Conservation (phyloP, 2,329 filamentous ascomycete genomes). For the Aspergillus pseudoviridinutans region DNA sequence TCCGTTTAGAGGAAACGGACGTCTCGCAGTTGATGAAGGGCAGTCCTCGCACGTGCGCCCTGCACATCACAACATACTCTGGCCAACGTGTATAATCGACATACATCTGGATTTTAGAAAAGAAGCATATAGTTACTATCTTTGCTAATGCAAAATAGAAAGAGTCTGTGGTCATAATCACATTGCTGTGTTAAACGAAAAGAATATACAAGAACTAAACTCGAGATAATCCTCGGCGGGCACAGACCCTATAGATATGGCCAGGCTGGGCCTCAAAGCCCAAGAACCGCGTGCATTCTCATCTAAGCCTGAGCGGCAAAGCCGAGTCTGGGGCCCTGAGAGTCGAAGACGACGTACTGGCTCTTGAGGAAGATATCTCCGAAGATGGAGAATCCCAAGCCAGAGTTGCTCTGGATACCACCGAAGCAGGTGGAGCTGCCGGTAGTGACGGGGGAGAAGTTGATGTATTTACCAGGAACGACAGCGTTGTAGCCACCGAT, state of each 20-base stretch:
- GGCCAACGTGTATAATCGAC: background rate
- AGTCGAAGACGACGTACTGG: conserved; percentile 69
- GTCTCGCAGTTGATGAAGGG: background rate
- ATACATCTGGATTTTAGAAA: background rate
- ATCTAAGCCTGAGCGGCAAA: conserved; percentile 42
- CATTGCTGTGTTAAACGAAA: background rate
- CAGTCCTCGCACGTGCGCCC: background rate
- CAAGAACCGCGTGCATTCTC: background rate
- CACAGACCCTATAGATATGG: background rate
- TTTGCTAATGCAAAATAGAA: background rate
- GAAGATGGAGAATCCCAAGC: conserved; percentile 64
- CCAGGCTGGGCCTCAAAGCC: background rate
- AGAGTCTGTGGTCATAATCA: background rate
- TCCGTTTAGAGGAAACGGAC: background rate
- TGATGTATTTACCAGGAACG: conserved; percentile 54
- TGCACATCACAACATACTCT: background rate
- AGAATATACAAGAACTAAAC: background rate
- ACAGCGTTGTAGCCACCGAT: conserved; percentile 49
- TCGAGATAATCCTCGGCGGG: background rate
- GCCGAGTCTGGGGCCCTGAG: conserved; percentile 45
- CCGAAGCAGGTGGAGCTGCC: conserved; percentile 61
- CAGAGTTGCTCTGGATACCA: conserved; percentile 63
- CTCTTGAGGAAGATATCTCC: conserved; percentile 78
- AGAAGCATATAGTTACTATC: background rate
- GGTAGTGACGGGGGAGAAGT: conserved; percentile 45